Evolutionary conservation across 352 stramenopile genomes (phyloP).

Genomic region (Phytophthora syringae): DNA sequence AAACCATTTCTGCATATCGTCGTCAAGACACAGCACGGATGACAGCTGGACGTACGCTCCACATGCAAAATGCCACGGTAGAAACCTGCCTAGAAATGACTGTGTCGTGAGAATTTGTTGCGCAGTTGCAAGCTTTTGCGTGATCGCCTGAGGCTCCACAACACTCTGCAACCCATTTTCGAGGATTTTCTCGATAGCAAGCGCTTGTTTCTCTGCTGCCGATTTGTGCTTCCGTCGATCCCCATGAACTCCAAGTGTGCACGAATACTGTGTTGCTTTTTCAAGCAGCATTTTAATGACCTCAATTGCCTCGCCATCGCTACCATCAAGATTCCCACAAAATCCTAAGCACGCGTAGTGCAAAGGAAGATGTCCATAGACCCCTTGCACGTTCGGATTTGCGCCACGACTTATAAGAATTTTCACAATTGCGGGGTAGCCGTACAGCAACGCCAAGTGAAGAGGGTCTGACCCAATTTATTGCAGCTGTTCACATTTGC

Average conservation of each 20-base stretch:
- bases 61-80: slow-evolving; percentile 74
- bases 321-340: slow-evolving; percentile 36
- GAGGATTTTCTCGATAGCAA: slow-evolving; percentile 68
- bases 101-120: slow-evolving; percentile 41
- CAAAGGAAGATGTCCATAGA: slow-evolving; percentile 59
- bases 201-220: slow-evolving; percentile 46
- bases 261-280: slow-evolving; percentile 25
- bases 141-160: slow-evolving; percentile 41
- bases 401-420: slow-evolving; percentile 52
- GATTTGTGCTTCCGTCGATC: slow-evolving; percentile 73
- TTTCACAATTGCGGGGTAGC: slow-evolving; percentile 47
- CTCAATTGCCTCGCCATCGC: slow-evolving; percentile 28
- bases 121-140: slow-evolving; percentile 36
- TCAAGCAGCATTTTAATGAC: slow-evolving; percentile 46
- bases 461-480: slow-evolving; percentile 65
- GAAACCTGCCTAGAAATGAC: slow-evolving; percentile 41
- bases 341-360: slow-evolving; percentile 78
- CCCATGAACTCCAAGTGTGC: slow-evolving; percentile 37
- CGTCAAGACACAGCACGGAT: slow-evolving; percentile 47
- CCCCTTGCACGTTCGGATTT: slow-evolving; percentile 67
- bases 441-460: slow-evolving; percentile 72
- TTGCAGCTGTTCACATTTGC: slow-evolving; percentile 71
- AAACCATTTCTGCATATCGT: slow-evolving; percentile 52
- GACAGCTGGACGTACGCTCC: slow-evolving; percentile 52
- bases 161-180: slow-evolving; percentile 47